Evolutionary conservation across 257 asterid species (phyloP).

Genomic region (Verbascum thapsus): DNA sequence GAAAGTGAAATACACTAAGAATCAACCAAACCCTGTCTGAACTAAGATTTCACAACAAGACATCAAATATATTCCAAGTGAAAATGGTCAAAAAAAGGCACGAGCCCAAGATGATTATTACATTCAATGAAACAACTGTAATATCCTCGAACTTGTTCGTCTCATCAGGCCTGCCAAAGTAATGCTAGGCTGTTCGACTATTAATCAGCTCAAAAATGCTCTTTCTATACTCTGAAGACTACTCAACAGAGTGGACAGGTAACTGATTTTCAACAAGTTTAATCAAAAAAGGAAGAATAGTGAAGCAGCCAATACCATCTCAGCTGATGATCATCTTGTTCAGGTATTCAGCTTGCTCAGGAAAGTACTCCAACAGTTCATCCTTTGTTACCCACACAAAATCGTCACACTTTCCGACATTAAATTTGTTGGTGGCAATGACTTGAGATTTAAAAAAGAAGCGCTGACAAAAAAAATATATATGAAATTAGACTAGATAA

Average conservation of each 20-base stretch:
- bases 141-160: conserved; percentile 8
- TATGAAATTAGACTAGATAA: not conserved
- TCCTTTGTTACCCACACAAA: conserved; percentile 87
- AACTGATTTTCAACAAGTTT: conserved; percentile 8
- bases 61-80: too few species aligned
- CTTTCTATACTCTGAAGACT: conserved; percentile 5
- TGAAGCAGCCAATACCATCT: conserved; percentile 25
- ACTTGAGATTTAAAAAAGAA: conserved; percentile 97
- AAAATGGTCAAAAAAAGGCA: not conserved
- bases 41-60: too few species aligned
- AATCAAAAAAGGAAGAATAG: not conserved
- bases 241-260: not conserved
- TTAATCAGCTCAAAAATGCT: conserved; percentile 16
- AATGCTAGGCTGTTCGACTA: not conserved
- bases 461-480: conserved; percentile 45
- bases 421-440: conserved; percentile 61
- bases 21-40: too few species aligned
- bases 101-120: conserved; percentile 22
- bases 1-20: too few species aligned
- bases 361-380: conserved; percentile 83
- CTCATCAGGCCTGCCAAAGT: conserved; percentile 11
- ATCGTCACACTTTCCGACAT: conserved; percentile 61
- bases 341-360: conserved; percentile 71
- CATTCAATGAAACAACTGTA: conserved; percentile 25
- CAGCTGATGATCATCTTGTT: conserved; percentile 80